A percentile compares a stretch with the other conserved stretches of the same genome.
Evolutionary conservation across 2,329 filamentous ascomycete species (phyloP).

Genomic region (Colletotrichum sp.): DNA sequence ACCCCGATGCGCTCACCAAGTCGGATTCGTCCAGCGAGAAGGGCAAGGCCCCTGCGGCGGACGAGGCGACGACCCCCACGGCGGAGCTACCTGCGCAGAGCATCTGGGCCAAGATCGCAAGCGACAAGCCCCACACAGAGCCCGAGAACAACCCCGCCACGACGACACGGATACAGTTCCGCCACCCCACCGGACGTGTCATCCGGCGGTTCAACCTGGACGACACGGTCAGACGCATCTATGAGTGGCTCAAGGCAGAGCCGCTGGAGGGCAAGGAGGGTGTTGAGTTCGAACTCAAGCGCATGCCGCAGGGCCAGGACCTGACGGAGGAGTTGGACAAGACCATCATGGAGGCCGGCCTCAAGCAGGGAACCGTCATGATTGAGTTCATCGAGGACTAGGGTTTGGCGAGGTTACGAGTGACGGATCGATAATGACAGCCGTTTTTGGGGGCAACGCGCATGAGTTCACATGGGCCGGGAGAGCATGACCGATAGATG

Average conservation of each 20-base stretch:
- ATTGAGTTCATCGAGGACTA: slow-evolving; percentile 80
- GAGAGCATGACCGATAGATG: neutral
- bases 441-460: neutral
- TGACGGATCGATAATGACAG: neutral
- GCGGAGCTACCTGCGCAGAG: slow-evolving; percentile 30
- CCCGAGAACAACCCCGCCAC: slow-evolving; percentile 73
- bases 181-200: slow-evolving; percentile 81
- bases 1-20: slow-evolving; percentile 89
- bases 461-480: neutral
- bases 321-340: slow-evolving; percentile 76
- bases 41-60: slow-evolving; percentile 40
- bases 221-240: slow-evolving; percentile 83
- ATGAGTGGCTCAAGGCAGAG: slow-evolving; percentile 94
- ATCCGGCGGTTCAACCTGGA: slow-evolving; percentile 83
- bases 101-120: slow-evolving; percentile 74
- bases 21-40: slow-evolving; percentile 56
- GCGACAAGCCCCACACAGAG: slow-evolving; percentile 76
- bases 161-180: slow-evolving; percentile 91
- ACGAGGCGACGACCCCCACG: slow-evolving; percentile 19
- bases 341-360: slow-evolving; percentile 79
- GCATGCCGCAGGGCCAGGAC: slow-evolving; percentile 79
- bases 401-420: neutral
- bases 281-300: slow-evolving; percentile 84
- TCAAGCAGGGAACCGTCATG: slow-evolving; percentile 96
- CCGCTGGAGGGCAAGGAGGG: slow-evolving; percentile 82